Evolutionary conservation across 768 basidiomycete genomes (phyloP).

Genomic region (Leccinum fibrillosum): DNA sequence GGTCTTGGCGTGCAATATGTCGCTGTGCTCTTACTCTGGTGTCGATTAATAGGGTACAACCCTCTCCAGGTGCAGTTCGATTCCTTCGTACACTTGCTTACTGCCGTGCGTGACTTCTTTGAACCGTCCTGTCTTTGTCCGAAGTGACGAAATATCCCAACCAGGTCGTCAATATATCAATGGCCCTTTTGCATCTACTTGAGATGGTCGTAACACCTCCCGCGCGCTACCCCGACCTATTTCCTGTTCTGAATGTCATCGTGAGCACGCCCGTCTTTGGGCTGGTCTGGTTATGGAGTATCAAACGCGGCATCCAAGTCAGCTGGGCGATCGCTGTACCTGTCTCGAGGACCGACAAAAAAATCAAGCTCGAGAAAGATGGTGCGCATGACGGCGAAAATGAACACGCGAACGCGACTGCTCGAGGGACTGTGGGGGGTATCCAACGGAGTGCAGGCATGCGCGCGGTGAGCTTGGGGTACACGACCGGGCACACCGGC

Average conservation of each 20-base stretch:
- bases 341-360: slow-evolving; percentile 12
- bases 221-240: slow-evolving; percentile 79
- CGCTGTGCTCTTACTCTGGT: slow-evolving; percentile 72
- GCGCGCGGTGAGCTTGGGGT: slow-evolving; percentile 28
- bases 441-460: slow-evolving; percentile 17
- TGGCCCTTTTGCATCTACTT: slow-evolving; percentile 54
- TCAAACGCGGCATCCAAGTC: slow-evolving; percentile 75
- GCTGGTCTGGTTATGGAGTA: slow-evolving; percentile 86
- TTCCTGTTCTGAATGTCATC: slow-evolving; percentile 79
- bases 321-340: slow-evolving; percentile 72
- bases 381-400: slow-evolving; percentile 3
- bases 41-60: slow-evolving; percentile 74
- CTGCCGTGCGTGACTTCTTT: slow-evolving; percentile 39
- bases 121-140: background rate
- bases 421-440: background rate
- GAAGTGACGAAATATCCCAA: background rate
- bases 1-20: slow-evolving; percentile 74
- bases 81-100: slow-evolving; percentile 52
- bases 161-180: slow-evolving; percentile 55
- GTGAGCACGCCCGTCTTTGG: slow-evolving; percentile 78
- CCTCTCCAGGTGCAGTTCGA: slow-evolving; percentile 46
- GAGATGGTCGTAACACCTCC: slow-evolving; percentile 67
- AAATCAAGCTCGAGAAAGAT: background rate
- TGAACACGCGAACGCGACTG: background rate
- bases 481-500: slow-evolving; percentile 13